Conservation (phyloP, 2,329 filamentous ascomycete species). For the Nectriaceae sp. region DNA sequence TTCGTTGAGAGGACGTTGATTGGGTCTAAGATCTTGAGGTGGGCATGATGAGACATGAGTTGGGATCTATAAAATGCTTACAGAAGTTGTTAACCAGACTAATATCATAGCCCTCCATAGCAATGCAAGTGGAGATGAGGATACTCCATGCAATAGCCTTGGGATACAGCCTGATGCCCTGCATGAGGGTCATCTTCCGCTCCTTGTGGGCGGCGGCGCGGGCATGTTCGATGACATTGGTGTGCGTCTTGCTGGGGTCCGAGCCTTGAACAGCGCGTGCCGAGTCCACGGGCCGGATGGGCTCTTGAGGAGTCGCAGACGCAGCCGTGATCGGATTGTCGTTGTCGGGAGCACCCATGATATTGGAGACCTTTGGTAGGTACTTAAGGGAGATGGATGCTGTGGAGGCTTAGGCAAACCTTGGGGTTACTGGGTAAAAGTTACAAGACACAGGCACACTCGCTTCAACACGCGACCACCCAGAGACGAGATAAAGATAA, state of each 20-base stretch:
- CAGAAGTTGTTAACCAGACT: slow-evolving; percentile 82
- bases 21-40: background rate
- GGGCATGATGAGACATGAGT: slow-evolving; percentile 22
- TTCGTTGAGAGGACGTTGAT: background rate
- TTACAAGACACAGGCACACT: no score
- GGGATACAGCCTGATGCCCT: slow-evolving; percentile 81
- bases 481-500: no score
- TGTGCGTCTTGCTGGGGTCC: slow-evolving; percentile 28
- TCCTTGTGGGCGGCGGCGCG: slow-evolving; percentile 58
- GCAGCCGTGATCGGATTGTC: no score
- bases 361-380: no score
- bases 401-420: no score
- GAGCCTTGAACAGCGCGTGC: slow-evolving; percentile 6
- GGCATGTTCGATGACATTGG: slow-evolving; percentile 36
- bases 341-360: no score
- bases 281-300: slow-evolving; percentile 1
- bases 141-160: slow-evolving; percentile 85
- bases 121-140: slow-evolving; percentile 86
- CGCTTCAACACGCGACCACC: no score
- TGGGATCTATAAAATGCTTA: no score
- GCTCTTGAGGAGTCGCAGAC: slow-evolving; percentile 5
- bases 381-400: no score
- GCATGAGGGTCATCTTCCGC: slow-evolving; percentile 69
- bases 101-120: slow-evolving; percentile 90
- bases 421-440: no score